A percentile compares a stretch with the other conserved stretches of the same genome.
Conservation (phyloP, 2,329 filamentous ascomycete genomes). For the Ceratocystiopsis brevicomis region DNA sequence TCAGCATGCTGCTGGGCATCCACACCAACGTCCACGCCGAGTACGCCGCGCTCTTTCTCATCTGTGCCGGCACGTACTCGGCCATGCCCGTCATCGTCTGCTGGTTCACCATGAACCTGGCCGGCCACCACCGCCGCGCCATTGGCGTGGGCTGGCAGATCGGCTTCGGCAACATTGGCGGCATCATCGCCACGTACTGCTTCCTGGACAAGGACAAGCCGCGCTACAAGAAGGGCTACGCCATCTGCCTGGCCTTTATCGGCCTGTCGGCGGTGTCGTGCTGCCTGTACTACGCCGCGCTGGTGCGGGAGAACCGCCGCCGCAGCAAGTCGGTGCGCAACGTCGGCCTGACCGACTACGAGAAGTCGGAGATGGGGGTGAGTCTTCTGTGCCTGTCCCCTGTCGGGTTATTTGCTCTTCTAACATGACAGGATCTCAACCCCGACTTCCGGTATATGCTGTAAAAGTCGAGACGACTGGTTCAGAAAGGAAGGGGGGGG, state of each 20-base stretch:
- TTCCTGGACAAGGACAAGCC: conserved; percentile 51
- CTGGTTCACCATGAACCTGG: conserved; percentile 68
- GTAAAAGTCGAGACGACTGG: conserved; percentile 6
- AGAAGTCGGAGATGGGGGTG: conserved; percentile 23
- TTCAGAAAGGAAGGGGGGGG: too few species aligned
- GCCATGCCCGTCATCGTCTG: conserved; percentile 81
- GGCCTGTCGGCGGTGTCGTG: conserved; percentile 46
- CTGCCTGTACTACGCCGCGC: conserved; percentile 37
- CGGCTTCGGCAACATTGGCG: conserved; percentile 62
- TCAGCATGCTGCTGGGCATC: conserved; percentile 53
- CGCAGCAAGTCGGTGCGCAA: conserved; percentile 24
- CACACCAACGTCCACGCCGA: conserved; percentile 48
- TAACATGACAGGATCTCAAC: conserved; percentile 14
- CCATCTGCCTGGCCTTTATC: conserved; percentile 57
- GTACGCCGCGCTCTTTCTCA: conserved; percentile 66
- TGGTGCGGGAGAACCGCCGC: conserved; percentile 40
- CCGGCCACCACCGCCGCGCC: conserved; percentile 50
- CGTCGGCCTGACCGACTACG: conserved; percentile 15
- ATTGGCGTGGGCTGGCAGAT: conserved; percentile 62
- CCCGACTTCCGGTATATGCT: conserved; percentile 20
- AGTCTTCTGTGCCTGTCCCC: conserved; percentile 8
- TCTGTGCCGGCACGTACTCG: conserved; percentile 61
- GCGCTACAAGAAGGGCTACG: conserved; percentile 52
- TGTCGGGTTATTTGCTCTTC: too few species aligned
- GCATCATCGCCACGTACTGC: conserved; percentile 56